These are phyloP conservation scores for Golubevia pallescens DNA, from an alignment of 1,284 basidiomycete genomes.

Conservation along the genomic window DNA sequence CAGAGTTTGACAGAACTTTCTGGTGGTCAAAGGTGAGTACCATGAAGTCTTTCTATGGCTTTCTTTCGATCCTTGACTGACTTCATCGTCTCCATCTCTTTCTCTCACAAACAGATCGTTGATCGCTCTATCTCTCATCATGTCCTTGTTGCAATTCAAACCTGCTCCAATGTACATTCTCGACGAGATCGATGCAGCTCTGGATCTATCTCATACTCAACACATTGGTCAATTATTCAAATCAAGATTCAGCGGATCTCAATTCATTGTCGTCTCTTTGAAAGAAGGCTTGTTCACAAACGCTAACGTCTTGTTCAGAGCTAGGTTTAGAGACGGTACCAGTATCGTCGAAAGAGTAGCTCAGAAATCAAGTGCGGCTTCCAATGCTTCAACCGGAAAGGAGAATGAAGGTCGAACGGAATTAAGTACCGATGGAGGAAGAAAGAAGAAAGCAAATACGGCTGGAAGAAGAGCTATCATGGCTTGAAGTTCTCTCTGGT, in stretches of 20 bases:
- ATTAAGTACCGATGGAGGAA: too few species aligned
- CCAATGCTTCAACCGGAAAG: too few species aligned
- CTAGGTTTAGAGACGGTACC: slow-evolving; percentile 86
- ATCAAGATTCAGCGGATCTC: slow-evolving; percentile 53
- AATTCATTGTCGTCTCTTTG: slow-evolving; percentile 61
- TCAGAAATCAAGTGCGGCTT: too few species aligned
- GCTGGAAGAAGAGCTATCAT: too few species aligned
- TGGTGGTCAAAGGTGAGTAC: slow-evolving; percentile 52
- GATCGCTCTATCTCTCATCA: slow-evolving; percentile 94
- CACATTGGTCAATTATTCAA: slow-evolving; percentile 62
- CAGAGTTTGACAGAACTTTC: slow-evolving; percentile 55
- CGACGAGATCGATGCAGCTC: slow-evolving; percentile 78
- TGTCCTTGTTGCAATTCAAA: slow-evolving; percentile 97
- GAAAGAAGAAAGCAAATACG: too few species aligned
- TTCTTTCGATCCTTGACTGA: too few species aligned
- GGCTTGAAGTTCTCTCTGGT: too few species aligned
- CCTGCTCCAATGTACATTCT: slow-evolving; percentile 99
- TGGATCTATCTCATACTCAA: slow-evolving; percentile 61
- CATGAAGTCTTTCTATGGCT: too few species aligned
- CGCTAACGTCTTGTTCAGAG: slow-evolving; percentile 61
- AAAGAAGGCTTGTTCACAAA: slow-evolving; percentile 63
- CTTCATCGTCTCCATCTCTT: too few species aligned
- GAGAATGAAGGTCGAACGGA: too few species aligned
- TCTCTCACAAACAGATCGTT: too few species aligned
- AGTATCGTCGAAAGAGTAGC: slow-evolving; percentile 75